These are phyloP conservation scores for Trichoderma koningii DNA, from an alignment of 2,329 filamentous ascomycete species.

Conservation along the genomic window DNA sequence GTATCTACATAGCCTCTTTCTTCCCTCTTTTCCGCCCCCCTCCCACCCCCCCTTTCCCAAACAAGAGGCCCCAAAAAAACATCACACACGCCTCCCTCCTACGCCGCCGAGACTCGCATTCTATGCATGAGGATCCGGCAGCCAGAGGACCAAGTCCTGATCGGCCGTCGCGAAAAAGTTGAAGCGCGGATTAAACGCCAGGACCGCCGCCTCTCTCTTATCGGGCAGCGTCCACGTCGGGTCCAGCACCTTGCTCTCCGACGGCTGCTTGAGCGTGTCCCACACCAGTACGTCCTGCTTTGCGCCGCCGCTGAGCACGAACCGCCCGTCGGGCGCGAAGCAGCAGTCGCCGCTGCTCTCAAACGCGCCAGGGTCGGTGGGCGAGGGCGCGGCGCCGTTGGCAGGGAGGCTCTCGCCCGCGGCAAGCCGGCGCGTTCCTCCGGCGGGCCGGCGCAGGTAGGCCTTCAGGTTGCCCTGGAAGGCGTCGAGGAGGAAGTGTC, in stretches of 20 bases:
- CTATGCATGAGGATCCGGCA: constrained; percentile 65
- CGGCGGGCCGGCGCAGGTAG: constrained; percentile 64
- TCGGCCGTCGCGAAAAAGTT: constrained; percentile 92
- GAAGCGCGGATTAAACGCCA: constrained; percentile 87
- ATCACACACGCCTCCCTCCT: neutral
- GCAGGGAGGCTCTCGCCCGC: constrained; percentile 51
- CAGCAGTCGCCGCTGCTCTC: constrained; percentile 77
- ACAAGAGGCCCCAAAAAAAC: neutral
- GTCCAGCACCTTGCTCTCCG: constrained; percentile 60
- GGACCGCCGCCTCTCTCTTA: constrained; percentile 68
- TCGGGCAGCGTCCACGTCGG: constrained; percentile 67
- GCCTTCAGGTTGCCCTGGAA: constrained; percentile 81
- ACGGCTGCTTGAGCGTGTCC: constrained; percentile 68
- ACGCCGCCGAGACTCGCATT: neutral
- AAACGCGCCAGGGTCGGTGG: constrained; percentile 44
- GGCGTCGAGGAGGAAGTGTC: constrained; percentile 91
- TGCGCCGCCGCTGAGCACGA: constrained; percentile 73
- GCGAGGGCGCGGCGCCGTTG: constrained; percentile 28
- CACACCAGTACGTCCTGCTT: constrained; percentile 78
- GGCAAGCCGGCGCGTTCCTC: constrained; percentile 54
- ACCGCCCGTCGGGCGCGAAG: constrained; percentile 87
- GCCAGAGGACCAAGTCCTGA: constrained; percentile 77
- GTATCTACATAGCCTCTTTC: constrained; percentile 15
- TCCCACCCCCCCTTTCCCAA: neutral
- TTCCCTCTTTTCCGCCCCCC: neutral